phyloP scores from a whole-genome alignment of 345 rosid species.

The Citrus mangshanensis region DNA sequence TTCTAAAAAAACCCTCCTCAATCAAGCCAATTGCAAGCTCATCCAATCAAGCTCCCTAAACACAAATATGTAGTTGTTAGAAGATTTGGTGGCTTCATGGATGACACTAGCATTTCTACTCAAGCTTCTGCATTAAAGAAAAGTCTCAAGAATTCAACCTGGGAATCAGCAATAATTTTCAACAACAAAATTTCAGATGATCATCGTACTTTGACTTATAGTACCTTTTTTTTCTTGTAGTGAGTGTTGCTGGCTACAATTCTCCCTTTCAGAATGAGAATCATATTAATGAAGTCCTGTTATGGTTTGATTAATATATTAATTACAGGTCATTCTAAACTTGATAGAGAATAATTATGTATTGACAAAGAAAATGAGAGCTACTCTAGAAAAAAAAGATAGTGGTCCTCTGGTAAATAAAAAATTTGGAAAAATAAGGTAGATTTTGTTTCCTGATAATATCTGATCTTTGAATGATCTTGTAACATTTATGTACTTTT shows the following conservation, averaged over 20 bases:
- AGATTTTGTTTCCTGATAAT: too few relatives aligned
- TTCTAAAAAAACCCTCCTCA: slow-evolving; percentile 17
- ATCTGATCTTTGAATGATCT: too few relatives aligned
- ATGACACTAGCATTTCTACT: slow-evolving; percentile 13
- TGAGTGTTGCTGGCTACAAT: slow-evolving; percentile 24
- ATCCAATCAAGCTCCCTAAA: slow-evolving; percentile 8
- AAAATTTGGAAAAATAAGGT: too few relatives aligned
- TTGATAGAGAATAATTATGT: too few relatives aligned
- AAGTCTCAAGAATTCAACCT: slow-evolving; percentile 10
- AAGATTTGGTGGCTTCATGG: slow-evolving; percentile 25
- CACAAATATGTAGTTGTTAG: slow-evolving; percentile 18
- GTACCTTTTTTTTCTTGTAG: background rate
- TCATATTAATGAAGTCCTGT: slow-evolving; percentile 25
- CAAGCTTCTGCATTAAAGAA: slow-evolving; percentile 14
- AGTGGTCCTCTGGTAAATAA: too few relatives aligned
- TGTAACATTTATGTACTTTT: too few relatives aligned
- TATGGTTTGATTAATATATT: slow-evolving; percentile 3
- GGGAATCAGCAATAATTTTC: background rate
- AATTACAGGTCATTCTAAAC: too few relatives aligned
- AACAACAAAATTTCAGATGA: background rate
- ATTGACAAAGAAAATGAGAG: too few relatives aligned
- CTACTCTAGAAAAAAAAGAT: too few relatives aligned
- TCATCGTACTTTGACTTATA: background rate
- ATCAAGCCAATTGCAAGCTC: background rate
- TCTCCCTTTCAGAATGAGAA: slow-evolving; percentile 20